Evolutionary conservation across 2,329 filamentous ascomycete genomes (phyloP).

Genomic region (Acrodontium crateriforme): DNA sequence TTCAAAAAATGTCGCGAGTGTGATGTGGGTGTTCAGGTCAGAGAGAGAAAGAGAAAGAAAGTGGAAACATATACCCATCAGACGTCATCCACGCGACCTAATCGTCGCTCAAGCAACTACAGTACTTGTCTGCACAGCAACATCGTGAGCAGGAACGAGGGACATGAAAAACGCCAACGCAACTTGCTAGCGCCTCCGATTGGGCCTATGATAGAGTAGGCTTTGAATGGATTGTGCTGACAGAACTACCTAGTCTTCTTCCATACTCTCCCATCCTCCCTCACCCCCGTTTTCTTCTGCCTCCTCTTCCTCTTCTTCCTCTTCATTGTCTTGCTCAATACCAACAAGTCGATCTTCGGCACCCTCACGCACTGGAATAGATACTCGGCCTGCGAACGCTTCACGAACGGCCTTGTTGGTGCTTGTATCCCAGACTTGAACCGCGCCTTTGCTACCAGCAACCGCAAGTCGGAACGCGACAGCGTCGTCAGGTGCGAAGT

Average conservation of each 20-base stretch:
- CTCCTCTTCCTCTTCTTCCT: slow-evolving; percentile 44
- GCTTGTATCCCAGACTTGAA: slow-evolving; percentile 93
- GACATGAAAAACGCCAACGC: neutral
- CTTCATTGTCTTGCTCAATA: slow-evolving; percentile 48
- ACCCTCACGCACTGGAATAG: slow-evolving; percentile 30
- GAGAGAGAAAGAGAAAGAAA: no score
- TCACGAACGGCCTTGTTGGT: slow-evolving; percentile 79
- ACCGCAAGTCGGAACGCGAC: slow-evolving; percentile 87
- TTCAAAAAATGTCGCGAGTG: no score
- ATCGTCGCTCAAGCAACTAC: no score
- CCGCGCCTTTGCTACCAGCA: slow-evolving; percentile 81
- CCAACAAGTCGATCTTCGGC: slow-evolving; percentile 66
- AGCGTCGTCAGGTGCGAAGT: slow-evolving; percentile 78
- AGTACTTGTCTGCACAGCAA: no score
- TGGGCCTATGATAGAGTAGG: no score
- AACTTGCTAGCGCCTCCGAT: no score
- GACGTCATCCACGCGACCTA: no score
- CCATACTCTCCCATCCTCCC: slow-evolving; percentile 24
- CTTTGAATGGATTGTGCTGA: no score
- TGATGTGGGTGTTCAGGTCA: no score
- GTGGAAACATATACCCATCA: no score
- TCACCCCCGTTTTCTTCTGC: slow-evolving; percentile 29
- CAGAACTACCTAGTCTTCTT: no score
- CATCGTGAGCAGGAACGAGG: no score
- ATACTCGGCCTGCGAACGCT: slow-evolving; percentile 63